Base-by-base conservation (phyloP, 164 flowering plant species). In the Sedum album region DNA sequence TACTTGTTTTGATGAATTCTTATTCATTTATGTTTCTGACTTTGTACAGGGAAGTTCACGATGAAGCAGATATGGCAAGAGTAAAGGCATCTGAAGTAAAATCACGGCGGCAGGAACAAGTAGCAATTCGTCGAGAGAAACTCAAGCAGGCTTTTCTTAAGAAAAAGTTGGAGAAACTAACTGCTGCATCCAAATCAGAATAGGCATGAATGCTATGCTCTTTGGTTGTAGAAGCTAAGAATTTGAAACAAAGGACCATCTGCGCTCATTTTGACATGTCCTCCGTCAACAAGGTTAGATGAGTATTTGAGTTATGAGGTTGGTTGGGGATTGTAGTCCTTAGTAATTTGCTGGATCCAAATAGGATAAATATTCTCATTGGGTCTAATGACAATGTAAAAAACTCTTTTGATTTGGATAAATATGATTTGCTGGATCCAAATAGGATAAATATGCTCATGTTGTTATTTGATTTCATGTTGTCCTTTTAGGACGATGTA, bases 41-140 rank as follows among this genome's bases (percentile, higher is more conserved):
- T 31, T 73, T 36, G 64, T 35, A 55, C 85, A 93, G 98, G 85
- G 97, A 93, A 76, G 93, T 93, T 66, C 98, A 93, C 74, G 91
- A 83, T 74, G 98, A 91, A 75, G 93, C 78, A 69, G 91, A 71
- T 71, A 76, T 83, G 75, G 98, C 94, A 2, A 81, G 98, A 74
- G 97, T 85, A 69, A 88, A 86, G 77, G 86, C 68, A 4, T 81
- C 89, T 41, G 85, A 76, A 55, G 75, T 89, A 48, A 93, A 86
- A 79, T 30, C 78, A 70, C 92, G 82, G 9, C 83, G 98, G 76
- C 88, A 91, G 81, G 96, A 87, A 70, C 96, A 88, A 68, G 87
- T 81, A 13, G 76, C 81, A 18, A 81, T 88, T 51, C 92, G 90
- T 17, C 86, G 97, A 65, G 94, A 89, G 83, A 93, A 91, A 78